Percentiles rank a stretch among this genome's conserved stretches.
Evolutionary conservation across 176 grass and related monocot genomes (phyloP).

Genomic region (Lolium rigidum): DNA sequence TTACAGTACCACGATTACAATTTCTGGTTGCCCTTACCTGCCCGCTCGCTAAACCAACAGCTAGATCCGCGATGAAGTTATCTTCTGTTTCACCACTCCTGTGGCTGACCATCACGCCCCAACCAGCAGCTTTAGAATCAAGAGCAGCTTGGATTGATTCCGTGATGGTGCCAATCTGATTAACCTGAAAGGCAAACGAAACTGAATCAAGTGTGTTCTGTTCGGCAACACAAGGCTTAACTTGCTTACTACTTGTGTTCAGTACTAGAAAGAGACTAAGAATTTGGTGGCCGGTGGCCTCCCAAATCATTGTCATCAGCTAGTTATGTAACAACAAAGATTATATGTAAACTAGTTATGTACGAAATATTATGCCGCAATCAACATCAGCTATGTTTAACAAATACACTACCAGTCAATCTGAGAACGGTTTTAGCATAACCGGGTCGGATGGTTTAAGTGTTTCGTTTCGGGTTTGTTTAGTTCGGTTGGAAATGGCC

Average conservation of each 20-base stretch:
- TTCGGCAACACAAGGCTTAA: slow-evolving; percentile 5
- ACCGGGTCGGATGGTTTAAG: too few species aligned
- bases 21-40: slow-evolving; percentile 61
- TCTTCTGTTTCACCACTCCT: slow-evolving; percentile 99
- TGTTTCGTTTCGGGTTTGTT: too few species aligned
- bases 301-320: background rate
- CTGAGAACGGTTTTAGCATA: too few species aligned
- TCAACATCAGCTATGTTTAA: background rate
- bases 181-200: slow-evolving; percentile 65
- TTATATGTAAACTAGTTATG: background rate
- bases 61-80: slow-evolving; percentile 93
- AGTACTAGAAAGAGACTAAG: background rate
- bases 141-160: slow-evolving; percentile 96
- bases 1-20: background rate
- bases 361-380: background rate
- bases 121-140: slow-evolving; percentile 92
- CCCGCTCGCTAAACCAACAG: slow-evolving; percentile 91
- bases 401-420: background rate
- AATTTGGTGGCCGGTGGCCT: background rate
- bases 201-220: background rate
- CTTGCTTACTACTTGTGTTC: background rate
- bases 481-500: too few species aligned
- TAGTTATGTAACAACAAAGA: slow-evolving; percentile 1
- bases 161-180: slow-evolving; percentile 85
- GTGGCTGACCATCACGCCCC: slow-evolving; percentile 99